Base-by-base conservation (phyloP, 768 basidiomycete genomes). In the Naganishia vaughanmartiniae region DNA sequence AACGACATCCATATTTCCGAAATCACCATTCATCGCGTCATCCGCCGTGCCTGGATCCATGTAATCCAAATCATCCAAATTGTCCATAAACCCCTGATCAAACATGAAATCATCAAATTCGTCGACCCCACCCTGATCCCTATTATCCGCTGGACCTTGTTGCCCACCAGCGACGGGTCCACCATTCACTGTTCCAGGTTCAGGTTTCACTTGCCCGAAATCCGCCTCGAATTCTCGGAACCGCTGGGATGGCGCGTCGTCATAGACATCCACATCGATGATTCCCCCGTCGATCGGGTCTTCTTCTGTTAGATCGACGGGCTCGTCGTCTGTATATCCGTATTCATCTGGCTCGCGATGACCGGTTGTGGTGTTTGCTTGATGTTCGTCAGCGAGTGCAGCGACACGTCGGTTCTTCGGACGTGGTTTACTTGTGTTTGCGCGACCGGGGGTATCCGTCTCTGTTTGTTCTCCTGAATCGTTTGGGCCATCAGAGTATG, bases 81-180 rank as follows among this genome's bases (percentile, higher is more conserved):
- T 45, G 24, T 63, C 60, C 60, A 63, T 63, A 45, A 63, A 63
- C 24, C 60, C 42, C 42, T 46, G 60, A 63, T 63, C 60, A 46
- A 63, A 63, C 60, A 26, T 42, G 39, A 63, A 24, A 63, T 63
- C 60, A 46, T 63, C 60, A 63, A 63, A 63, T 26, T 63, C 60
- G 42, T 63, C 60, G 34, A 24, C 34, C 34, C 57, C 57, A 39
- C 21, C 28, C 24, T 6, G 5, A 28, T 45, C 24, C 48, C 12
- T 26, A n/a, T 26, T n/a, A 7, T 51, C 48, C 21, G 48, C 48
- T n/a, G 4, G 4, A n/a, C 48, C 48, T n/a, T 26, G n/a, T 21
- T 51, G 19, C n/a, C 48, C 48, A 12, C 24, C 24, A 6, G 48
- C 48, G n/a, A 4, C 24, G 48, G n/a, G 7, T 21, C 24, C 42